A percentile compares a stretch with the other conserved stretches of the same genome.
These are phyloP conservation scores for Talaromyces sp. DNA, from an alignment of 2,329 filamentous ascomycete genomes.

Conservation along the genomic window DNA sequence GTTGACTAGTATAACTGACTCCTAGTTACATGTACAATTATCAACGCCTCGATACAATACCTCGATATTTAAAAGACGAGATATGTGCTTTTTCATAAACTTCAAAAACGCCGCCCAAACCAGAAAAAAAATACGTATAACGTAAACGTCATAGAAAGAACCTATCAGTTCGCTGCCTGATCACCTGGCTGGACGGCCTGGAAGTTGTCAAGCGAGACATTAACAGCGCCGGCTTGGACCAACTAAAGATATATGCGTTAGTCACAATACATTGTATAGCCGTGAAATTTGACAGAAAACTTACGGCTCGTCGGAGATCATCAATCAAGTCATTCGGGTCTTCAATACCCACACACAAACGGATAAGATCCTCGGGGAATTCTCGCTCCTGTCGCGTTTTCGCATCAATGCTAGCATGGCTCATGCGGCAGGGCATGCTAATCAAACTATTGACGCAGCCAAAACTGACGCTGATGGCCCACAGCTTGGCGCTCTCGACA, in stretches of 20 bases:
- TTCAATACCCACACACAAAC: constrained; percentile 93
- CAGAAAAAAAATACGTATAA: not conserved
- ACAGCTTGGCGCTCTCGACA: constrained; percentile 85
- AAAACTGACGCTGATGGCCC: constrained; percentile 95
- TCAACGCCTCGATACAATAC: not conserved
- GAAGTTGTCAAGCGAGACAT: constrained; percentile 77
- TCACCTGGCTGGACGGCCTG: constrained; percentile 47
- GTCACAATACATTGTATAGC: not conserved
- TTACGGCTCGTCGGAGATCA: constrained; percentile 82
- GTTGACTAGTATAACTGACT: not conserved
- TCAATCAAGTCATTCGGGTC: constrained; percentile 88
- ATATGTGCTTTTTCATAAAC: not conserved
- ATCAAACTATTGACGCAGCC: constrained; percentile 98
- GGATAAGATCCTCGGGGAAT: constrained; percentile 94
- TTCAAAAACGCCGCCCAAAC: not conserved
- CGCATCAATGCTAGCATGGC: constrained; percentile 94
- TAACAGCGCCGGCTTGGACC: constrained; percentile 90
- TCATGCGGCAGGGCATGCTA: constrained; percentile 99
- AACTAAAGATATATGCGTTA: constrained; percentile 52
- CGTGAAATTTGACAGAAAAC: constrained; percentile 34
- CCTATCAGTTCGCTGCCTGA: not conserved
- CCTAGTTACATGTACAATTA: not conserved
- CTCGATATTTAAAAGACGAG: not conserved
- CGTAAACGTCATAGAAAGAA: not conserved
- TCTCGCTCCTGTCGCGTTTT: constrained; percentile 84